phyloP scores from a whole-genome alignment of 2,329 filamentous ascomycete species.

The Escovopsis sp. region DNA sequence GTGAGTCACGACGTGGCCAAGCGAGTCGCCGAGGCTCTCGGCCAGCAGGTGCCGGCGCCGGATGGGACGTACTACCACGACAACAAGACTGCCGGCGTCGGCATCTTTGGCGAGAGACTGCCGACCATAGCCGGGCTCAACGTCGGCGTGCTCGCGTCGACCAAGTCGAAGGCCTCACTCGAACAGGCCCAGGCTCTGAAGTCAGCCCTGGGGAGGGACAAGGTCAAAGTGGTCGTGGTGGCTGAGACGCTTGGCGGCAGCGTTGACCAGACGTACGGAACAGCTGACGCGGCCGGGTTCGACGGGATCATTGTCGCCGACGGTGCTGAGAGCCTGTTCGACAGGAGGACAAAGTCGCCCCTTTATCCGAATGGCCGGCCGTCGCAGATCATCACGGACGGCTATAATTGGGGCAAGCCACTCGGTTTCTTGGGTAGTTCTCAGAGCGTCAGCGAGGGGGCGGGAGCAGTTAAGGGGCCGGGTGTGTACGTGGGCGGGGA shows the following conservation, averaged over 20 bases:
- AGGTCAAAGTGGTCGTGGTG: slow-evolving; percentile 44
- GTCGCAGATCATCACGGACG: slow-evolving; percentile 45
- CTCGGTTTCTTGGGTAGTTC: slow-evolving; percentile 42
- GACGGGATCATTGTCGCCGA: slow-evolving; percentile 47
- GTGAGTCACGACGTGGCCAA: slow-evolving; percentile 52
- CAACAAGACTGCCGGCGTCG: slow-evolving; percentile 48
- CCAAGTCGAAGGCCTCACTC: slow-evolving; percentile 27
- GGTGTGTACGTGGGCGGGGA: slow-evolving; percentile 27
- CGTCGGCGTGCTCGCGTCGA: slow-evolving; percentile 45
- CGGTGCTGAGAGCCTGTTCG: slow-evolving; percentile 39
- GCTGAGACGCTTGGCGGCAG: slow-evolving; percentile 40
- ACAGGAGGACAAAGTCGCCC: slow-evolving; percentile 25
- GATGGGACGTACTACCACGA: slow-evolving; percentile 53
- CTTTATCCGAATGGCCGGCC: slow-evolving; percentile 52
- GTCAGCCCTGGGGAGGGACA: slow-evolving; percentile 29
- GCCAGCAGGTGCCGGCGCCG: slow-evolving; percentile 39
- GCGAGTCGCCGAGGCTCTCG: slow-evolving; percentile 49
- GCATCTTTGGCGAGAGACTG: slow-evolving; percentile 43
- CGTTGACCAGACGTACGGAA: slow-evolving; percentile 50
- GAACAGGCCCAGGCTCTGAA: slow-evolving; percentile 35
- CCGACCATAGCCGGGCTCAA: slow-evolving; percentile 47
- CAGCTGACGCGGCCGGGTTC: slow-evolving; percentile 46
- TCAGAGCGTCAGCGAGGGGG: slow-evolving; percentile 22
- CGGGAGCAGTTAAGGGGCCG: slow-evolving; percentile 27
- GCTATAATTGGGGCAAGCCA: slow-evolving; percentile 57